phyloP scores from a whole-genome alignment of 2,329 filamentous ascomycete species.

The Domatiomyces globalis region DNA sequence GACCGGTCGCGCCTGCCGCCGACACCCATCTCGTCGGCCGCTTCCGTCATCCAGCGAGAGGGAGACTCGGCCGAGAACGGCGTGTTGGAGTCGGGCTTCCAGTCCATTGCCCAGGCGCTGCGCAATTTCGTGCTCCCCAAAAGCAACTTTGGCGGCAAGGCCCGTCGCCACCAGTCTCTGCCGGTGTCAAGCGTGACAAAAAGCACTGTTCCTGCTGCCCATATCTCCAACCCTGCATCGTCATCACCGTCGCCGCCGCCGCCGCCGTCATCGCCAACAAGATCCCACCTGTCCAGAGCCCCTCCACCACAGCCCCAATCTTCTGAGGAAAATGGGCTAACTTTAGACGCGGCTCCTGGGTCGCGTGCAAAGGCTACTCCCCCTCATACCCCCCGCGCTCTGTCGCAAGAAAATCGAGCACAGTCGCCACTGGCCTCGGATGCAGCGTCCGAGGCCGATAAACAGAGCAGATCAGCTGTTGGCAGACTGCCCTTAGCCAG shows the following conservation, averaged over 20 bases:
- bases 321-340: slow-evolving; percentile 52
- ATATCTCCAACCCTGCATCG: slow-evolving; percentile 55
- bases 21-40: slow-evolving; percentile 30
- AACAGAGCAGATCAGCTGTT: slow-evolving; percentile 8
- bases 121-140: slow-evolving; percentile 32
- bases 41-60: slow-evolving; percentile 31
- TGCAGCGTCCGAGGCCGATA: slow-evolving; percentile 8
- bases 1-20: slow-evolving; percentile 27
- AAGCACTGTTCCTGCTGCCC: slow-evolving; percentile 49
- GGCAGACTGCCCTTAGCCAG: slow-evolving; percentile 46
- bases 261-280: slow-evolving; percentile 29
- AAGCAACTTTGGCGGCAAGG: slow-evolving; percentile 23
- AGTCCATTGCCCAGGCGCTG: slow-evolving; percentile 31
- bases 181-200: slow-evolving; percentile 53
- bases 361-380: slow-evolving; percentile 71
- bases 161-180: slow-evolving; percentile 33
- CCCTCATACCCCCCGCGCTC: slow-evolving; percentile 74
- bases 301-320: neutral
- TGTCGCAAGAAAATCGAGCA: slow-evolving; percentile 48
- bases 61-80: slow-evolving; percentile 29
- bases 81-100: slow-evolving; percentile 25
- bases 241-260: slow-evolving; percentile 32
- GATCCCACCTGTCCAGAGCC: slow-evolving; percentile 8
- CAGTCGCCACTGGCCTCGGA: slow-evolving; percentile 18
- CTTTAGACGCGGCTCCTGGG: slow-evolving; percentile 52